These are phyloP conservation scores for Kuraishia molischiana DNA, from an alignment of 805 yeast species.

Conservation along the genomic window DNA sequence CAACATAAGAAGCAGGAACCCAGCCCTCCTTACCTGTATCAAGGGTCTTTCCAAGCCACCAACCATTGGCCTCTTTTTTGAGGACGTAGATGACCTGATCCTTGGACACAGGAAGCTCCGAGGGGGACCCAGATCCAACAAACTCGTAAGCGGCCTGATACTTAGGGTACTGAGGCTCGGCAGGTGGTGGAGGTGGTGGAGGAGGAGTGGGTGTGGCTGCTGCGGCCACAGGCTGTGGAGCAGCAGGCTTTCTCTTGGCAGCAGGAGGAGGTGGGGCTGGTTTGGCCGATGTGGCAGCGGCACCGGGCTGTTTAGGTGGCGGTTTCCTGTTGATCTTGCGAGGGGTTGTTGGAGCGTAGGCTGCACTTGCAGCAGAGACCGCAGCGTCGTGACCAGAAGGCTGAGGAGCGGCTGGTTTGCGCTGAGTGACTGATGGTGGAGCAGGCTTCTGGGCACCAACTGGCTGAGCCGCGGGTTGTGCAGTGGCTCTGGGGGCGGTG, in stretches of 20 bases:
- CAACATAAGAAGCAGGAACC: slow-evolving; percentile 94
- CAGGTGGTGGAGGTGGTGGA: slow-evolving; percentile 60
- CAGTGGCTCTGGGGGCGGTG: slow-evolving; percentile 13
- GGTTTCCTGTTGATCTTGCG: slow-evolving; percentile 9
- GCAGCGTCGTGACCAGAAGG: slow-evolving; percentile 9
- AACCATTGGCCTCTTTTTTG: slow-evolving; percentile 74
- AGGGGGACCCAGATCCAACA: slow-evolving; percentile 76
- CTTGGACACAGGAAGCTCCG: slow-evolving; percentile 68
- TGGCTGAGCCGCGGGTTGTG: slow-evolving; percentile 16
- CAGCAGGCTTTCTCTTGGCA: slow-evolving; percentile 5
- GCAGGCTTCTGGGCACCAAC: slow-evolving; percentile 10
- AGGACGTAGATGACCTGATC: slow-evolving; percentile 69
- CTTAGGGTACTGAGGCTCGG: slow-evolving; percentile 61
- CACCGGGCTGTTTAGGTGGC: slow-evolving; percentile 7
- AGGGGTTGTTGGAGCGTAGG: background rate
- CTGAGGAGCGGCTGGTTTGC: slow-evolving; percentile 16
- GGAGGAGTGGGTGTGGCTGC: slow-evolving; percentile 56
- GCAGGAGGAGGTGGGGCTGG: slow-evolving; percentile 9
- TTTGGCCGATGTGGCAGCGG: slow-evolving; percentile 8
- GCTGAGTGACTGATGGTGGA: slow-evolving; percentile 13
- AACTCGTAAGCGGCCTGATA: slow-evolving; percentile 83
- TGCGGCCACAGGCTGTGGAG: slow-evolving; percentile 7
- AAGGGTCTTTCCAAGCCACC: slow-evolving; percentile 82
- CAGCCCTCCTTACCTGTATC: slow-evolving; percentile 84
- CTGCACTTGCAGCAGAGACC: slow-evolving; percentile 15